A percentile compares a stretch with the other conserved stretches of the same genome.
These are phyloP conservation scores for Prunus mongolica DNA, from an alignment of 306 rosid species.

Conservation along the genomic window DNA sequence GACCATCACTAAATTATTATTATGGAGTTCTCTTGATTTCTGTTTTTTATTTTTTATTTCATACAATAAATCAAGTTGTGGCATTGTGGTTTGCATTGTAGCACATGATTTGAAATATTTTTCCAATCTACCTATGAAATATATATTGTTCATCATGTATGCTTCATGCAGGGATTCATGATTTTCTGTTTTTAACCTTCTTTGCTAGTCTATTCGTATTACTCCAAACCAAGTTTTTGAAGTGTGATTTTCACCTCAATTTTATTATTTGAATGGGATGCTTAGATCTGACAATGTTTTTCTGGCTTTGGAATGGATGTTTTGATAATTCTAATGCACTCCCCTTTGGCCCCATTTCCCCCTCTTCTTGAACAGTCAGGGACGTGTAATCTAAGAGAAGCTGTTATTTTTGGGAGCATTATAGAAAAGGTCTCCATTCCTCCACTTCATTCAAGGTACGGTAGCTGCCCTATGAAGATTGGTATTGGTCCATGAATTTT, in stretches of 20 bases:
- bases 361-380: slow-evolving; percentile 56
- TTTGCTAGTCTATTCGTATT: background rate
- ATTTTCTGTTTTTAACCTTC: background rate
- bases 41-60: background rate
- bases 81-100: background rate
- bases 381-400: slow-evolving; percentile 86
- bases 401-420: slow-evolving; percentile 88
- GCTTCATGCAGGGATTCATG: background rate
- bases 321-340: background rate
- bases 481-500: background rate
- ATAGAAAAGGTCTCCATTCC: slow-evolving; percentile 82
- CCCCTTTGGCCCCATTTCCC: background rate
- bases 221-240: background rate
- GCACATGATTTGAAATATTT: background rate
- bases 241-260: background rate
- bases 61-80: background rate
- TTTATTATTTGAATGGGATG: background rate
- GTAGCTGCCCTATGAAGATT: background rate
- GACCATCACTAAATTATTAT: background rate
- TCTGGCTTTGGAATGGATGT: background rate
- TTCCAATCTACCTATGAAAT: background rate
- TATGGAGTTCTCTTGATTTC: background rate
- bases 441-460: slow-evolving; percentile 89
- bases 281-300: background rate
- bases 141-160: background rate